Percentiles rank a stretch among this genome's conserved stretches.
phyloP scores from a whole-genome alignment of 352 stramenopile species.

The Discostella stelligera region DNA sequence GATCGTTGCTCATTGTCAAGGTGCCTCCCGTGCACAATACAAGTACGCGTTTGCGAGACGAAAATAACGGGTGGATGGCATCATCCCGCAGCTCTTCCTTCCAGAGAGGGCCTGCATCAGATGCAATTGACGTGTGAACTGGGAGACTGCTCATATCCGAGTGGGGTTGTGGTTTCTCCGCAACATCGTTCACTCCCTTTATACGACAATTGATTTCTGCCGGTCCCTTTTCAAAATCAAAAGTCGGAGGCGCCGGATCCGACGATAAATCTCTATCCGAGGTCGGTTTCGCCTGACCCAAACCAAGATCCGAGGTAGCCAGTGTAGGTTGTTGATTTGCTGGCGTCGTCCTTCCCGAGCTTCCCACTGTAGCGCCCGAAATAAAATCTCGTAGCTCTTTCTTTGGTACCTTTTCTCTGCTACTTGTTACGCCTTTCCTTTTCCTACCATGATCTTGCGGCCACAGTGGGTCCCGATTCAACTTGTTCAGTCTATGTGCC shows the following conservation, averaged over 20 bases:
- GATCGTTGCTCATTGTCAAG: slow-evolving; percentile 50
- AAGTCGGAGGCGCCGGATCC: not conserved
- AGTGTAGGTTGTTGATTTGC: not conserved
- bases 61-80: not conserved
- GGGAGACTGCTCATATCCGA: not conserved
- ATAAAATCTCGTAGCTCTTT: not conserved
- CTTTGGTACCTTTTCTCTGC: not conserved
- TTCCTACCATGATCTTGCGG: not conserved
- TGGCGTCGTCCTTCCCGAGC: not conserved
- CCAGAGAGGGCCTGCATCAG: slow-evolving; percentile 5
- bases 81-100: slow-evolving; percentile 11
- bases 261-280: not conserved
- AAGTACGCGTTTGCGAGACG: slow-evolving; percentile 39
- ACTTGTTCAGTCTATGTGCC: not conserved
- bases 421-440: not conserved
- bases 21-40: slow-evolving; percentile 58
- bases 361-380: not conserved
- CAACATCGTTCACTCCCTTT: not conserved
- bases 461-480: not conserved
- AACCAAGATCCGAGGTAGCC: not conserved
- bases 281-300: not conserved
- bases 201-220: too few species aligned
- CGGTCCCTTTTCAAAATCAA: not conserved
- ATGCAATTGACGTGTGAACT: not conserved
- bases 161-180: not conserved